Evolutionary conservation across 2,329 filamentous ascomycete species (phyloP), one percentile per base, ranked within the genome.

Genomic region (Ceratocystis smalleyi): DNA sequence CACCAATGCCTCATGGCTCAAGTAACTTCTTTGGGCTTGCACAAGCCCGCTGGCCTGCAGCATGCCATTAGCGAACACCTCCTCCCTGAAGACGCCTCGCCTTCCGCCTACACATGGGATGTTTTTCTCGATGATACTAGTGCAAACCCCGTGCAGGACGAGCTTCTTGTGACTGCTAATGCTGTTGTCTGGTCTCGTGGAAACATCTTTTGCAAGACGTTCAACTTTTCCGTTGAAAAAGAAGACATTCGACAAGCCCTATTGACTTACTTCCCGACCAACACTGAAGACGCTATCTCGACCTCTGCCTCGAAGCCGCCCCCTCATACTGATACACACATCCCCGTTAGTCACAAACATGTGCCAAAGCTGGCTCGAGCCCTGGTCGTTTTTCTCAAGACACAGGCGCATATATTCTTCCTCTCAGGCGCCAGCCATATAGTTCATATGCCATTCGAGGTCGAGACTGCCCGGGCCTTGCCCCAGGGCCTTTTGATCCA

Each of bases 331-430:
- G 43, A 4, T 32, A 19, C 43, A 19, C 5, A 24, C 35, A 47
- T 66, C 61, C 17, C 51, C 67, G 22, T 59, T 68, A 12, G 5
- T 32, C 22, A n/a, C 40, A 64, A 59, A 47, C 51, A 35, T 51
- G 27, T 35, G 35, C 51, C 64, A 7, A 63, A 32, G 32, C 55
- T 66, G 3, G 45, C 62, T 51, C 81, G 86, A 70, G 91, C 92
- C 3, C 76, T 99, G 67, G 89, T 97, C 6, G 88, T 99, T 61
- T 88, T 97, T 69, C 82, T 99, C 68, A 91, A 89, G 74, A 91
- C 89, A 0, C 92, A 97, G 72, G 91, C 89, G 24, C 92, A 97
- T 72, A 84, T 99, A 68, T 95, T 91, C 77, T 96, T 95, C 72
- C 81, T 97, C 45, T 83, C 88, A 1, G 92, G 92, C 22, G 86